Percentiles rank a stretch among this genome's conserved stretches.
Conservation (phyloP, 345 rosid genomes). For the Capsella bursapastoris region DNA sequence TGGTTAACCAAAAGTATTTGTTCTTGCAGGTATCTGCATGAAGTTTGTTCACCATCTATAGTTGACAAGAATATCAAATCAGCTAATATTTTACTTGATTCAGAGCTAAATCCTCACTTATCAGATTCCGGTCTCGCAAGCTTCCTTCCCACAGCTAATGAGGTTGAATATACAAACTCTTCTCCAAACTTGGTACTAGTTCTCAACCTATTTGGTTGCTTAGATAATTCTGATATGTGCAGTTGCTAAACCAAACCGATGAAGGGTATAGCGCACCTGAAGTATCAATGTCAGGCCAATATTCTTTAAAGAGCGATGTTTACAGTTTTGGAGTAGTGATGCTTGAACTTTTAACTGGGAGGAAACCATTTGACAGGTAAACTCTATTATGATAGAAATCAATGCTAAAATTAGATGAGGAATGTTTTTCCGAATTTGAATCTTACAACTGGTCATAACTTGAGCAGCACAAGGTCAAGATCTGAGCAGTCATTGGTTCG, state of each 20-base stretch:
- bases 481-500: slow-evolving; percentile 92
- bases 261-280: slow-evolving; percentile 85
- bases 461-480: slow-evolving; percentile 81
- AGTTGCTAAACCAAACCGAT: slow-evolving; percentile 68
- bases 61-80: slow-evolving; percentile 93
- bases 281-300: slow-evolving; percentile 90
- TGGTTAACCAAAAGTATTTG: not conserved
- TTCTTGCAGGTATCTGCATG: slow-evolving; percentile 84
- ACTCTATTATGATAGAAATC: slow-evolving; percentile 7
- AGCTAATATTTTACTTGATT: slow-evolving; percentile 79
- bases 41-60: slow-evolving; percentile 89
- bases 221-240: slow-evolving; percentile 39
- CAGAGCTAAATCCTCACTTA: slow-evolving; percentile 91
- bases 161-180: slow-evolving; percentile 49
- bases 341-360: slow-evolving; percentile 96
- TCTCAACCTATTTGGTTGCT: slow-evolving; percentile 17
- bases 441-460: not conserved
- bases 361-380: slow-evolving; percentile 96
- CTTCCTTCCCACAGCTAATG: slow-evolving; percentile 74
- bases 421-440: not conserved
- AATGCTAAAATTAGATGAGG: not conserved
- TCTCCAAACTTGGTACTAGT: not conserved
- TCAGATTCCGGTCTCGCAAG: slow-evolving; percentile 89
- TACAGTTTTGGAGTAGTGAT: slow-evolving; percentile 96
- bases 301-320: slow-evolving; percentile 87